Evolutionary conservation across 495 filamentous ascomycete species (phyloP).

Genomic region (Parachaetomium inaequale): DNA sequence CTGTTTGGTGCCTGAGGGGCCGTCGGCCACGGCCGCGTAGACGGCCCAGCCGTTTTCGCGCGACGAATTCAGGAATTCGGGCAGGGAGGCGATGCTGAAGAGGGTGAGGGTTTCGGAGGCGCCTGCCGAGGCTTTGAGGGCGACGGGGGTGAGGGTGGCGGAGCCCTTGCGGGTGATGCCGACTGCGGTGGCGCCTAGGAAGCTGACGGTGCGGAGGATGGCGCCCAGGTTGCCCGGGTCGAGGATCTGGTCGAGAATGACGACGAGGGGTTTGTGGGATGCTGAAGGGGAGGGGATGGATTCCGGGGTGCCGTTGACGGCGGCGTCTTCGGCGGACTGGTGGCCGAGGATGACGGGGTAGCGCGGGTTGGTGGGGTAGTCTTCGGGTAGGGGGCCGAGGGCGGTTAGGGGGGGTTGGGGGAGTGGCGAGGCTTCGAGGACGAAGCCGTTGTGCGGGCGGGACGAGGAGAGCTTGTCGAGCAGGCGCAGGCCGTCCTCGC

Average conservation of each 20-base stretch:
- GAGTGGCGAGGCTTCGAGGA: constrained; percentile 83
- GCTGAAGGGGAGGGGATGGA: constrained; percentile 39
- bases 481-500: constrained; percentile 50
- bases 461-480: constrained; percentile 78
- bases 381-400: constrained; percentile 47
- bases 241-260: constrained; percentile 81
- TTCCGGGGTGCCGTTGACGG: constrained; percentile 60
- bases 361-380: constrained; percentile 30
- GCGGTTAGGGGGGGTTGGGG: constrained; percentile 65
- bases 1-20: constrained; percentile 41
- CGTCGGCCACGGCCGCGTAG: constrained; percentile 60
- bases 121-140: constrained; percentile 82
- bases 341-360: constrained; percentile 42
- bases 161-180: constrained; percentile 63
- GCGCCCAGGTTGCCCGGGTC: constrained; percentile 89
- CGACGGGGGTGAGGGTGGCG: constrained; percentile 67
- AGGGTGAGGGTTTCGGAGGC: constrained; percentile 75
- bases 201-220: constrained; percentile 81
- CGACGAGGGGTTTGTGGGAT: constrained; percentile 71
- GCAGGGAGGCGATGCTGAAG: constrained; percentile 60
- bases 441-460: constrained; percentile 87
- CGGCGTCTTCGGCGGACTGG: constrained; percentile 69
- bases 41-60: constrained; percentile 73
- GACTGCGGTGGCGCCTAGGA: constrained; percentile 76
- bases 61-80: constrained; percentile 64